These are phyloP conservation scores for Kluyveromyces starmeri DNA, from an alignment of 805 yeast species.

Conservation along the genomic window DNA sequence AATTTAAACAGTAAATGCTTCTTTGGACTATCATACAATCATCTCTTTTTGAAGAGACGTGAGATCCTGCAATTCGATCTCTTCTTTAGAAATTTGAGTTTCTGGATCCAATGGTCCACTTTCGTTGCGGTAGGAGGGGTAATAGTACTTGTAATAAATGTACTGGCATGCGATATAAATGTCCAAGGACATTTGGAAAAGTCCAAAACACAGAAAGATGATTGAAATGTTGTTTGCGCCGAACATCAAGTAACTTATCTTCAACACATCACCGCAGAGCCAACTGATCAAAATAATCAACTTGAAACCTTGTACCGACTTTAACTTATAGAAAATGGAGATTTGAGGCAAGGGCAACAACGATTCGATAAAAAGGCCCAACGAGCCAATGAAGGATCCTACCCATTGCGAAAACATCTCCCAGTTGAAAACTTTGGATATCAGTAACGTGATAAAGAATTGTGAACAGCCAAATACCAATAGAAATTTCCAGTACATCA, in stretches of 20 bases:
- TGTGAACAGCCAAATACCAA: slow-evolving; percentile 36
- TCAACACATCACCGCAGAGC: slow-evolving; percentile 82
- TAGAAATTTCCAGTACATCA: slow-evolving; percentile 56
- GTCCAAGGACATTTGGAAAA: slow-evolving; percentile 72
- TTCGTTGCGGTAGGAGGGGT: slow-evolving; percentile 11
- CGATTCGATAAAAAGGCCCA: slow-evolving; percentile 65
- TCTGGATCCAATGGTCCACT: slow-evolving; percentile 3
- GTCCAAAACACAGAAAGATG: slow-evolving; percentile 59
- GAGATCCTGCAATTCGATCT: slow-evolving; percentile 1
- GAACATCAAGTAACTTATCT: slow-evolving; percentile 62
- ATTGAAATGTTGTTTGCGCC: slow-evolving; percentile 64
- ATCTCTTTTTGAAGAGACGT: slow-evolving; percentile 3
- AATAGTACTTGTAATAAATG: slow-evolving; percentile 46
- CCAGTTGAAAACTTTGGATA: slow-evolving; percentile 29
- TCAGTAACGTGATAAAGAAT: slow-evolving; percentile 24
- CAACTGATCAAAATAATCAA: slow-evolving; percentile 68
- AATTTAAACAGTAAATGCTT: too few relatives aligned
- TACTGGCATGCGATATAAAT: slow-evolving; percentile 65
- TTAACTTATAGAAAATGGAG: slow-evolving; percentile 53
- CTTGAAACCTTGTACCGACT: slow-evolving; percentile 72
- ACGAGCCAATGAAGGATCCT: slow-evolving; percentile 42
- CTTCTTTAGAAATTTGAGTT: background rate
- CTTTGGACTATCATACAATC: slow-evolving; percentile 3
- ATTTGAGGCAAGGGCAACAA: slow-evolving; percentile 72
- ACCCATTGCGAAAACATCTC: slow-evolving; percentile 49